phyloP scores from a whole-genome alignment of 306 rosid genomes.

The Nissolia schottii region DNA sequence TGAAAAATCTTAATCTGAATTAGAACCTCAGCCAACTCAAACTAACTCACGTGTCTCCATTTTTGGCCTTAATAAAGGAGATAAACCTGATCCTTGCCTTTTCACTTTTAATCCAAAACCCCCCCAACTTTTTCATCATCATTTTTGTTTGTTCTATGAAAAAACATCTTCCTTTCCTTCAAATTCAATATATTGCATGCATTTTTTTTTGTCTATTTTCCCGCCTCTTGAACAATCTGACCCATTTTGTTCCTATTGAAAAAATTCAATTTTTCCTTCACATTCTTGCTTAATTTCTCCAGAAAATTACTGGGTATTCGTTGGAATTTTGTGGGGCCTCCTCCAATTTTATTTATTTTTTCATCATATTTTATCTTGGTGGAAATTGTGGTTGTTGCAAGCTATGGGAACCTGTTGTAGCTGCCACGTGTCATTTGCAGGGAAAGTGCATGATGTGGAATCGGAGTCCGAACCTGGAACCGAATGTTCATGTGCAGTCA shows the following conservation, averaged over 20 bases:
- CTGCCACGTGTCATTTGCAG: neutral
- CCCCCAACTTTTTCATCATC: neutral
- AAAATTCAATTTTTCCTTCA: neutral
- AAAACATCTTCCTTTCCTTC: neutral
- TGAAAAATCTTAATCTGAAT: neutral
- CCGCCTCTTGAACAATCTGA: neutral
- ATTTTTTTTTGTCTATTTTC: neutral
- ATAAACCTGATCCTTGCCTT: no score
- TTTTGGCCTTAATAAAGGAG: neutral
- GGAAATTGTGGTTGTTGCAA: neutral
- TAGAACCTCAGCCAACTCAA: neutral
- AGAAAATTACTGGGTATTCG: neutral
- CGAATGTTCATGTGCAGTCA: slow-evolving; percentile 23
- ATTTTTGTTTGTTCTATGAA: neutral
- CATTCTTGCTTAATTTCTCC: neutral
- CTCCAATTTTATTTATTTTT: neutral
- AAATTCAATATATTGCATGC: neutral
- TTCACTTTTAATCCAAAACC: neutral
- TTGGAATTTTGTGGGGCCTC: slow-evolving; percentile 14
- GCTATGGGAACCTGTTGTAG: slow-evolving; percentile 60
- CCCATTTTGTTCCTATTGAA: neutral
- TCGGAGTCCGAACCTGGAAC: neutral
- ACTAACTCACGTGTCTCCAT: neutral
- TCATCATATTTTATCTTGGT: no score
- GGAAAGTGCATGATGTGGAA: slow-evolving; percentile 19